Evolutionary conservation across 1,139 yeast genomes (phyloP).

Genomic region (Meyerozyma elateridarum): DNA sequence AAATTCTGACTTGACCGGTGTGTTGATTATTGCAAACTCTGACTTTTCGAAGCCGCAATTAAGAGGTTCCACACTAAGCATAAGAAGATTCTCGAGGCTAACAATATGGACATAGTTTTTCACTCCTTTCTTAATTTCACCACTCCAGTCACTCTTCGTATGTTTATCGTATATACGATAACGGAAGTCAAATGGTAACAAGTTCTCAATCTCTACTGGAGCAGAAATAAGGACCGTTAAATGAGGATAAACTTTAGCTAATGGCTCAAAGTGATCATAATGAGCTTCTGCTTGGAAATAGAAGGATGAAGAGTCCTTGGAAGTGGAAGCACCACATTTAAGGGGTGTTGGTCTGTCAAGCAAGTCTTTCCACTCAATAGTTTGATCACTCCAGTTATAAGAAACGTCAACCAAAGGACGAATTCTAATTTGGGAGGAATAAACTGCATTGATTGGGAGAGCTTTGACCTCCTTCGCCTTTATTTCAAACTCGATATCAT

Average conservation of each 20-base stretch:
- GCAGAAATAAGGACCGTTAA: conserved; percentile 76
- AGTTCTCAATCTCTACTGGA: conserved; percentile 80
- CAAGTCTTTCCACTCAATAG: conserved; percentile 63
- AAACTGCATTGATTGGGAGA: conserved; percentile 70
- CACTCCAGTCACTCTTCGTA: conserved; percentile 66
- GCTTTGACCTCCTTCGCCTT: conserved; percentile 58
- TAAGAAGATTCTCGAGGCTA: conserved; percentile 61
- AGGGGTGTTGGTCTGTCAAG: conserved; percentile 50
- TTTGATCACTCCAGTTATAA: conserved; percentile 64
- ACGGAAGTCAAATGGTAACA: conserved; percentile 75
- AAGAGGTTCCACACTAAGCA: conserved; percentile 67
- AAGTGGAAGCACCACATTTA: conserved; percentile 47
- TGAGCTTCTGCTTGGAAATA: conserved; percentile 74
- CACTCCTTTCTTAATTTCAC: conserved; percentile 57
- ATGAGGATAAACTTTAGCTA: conserved; percentile 78
- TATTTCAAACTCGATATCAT: conserved; percentile 38
- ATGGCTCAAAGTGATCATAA: conserved; percentile 59
- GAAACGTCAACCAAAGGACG: conserved; percentile 53
- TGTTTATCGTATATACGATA: conserved; percentile 77
- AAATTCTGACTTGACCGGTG: conserved; percentile 52
- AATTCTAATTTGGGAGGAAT: conserved; percentile 51
- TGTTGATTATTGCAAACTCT: conserved; percentile 76
- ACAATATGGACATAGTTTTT: conserved; percentile 77
- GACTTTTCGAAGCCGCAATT: conserved; percentile 64
- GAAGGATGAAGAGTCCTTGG: conserved; percentile 42